Evolutionary conservation across 2,329 filamentous ascomycete genomes (phyloP).

Genomic region (Teratosphaeria zuluensis): DNA sequence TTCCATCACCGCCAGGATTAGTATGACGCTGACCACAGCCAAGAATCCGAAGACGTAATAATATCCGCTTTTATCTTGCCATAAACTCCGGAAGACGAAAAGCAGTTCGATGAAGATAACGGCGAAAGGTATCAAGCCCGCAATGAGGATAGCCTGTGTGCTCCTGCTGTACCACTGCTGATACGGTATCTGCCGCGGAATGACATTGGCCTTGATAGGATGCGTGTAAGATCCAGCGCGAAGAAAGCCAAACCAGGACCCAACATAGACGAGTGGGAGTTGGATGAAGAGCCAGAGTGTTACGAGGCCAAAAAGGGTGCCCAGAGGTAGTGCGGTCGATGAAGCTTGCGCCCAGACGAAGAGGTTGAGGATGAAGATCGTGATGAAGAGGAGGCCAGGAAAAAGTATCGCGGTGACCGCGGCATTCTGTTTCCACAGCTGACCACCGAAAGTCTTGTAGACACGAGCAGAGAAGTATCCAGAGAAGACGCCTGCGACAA

Average conservation of each 20-base stretch:
- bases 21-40: conserved; percentile 60
- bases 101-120: conserved; percentile 82
- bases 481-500: conserved; percentile 74
- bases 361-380: conserved; percentile 71
- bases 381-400: conserved; percentile 64
- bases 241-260: conserved; percentile 67
- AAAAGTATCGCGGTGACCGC: conserved; percentile 65
- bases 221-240: conserved; percentile 63
- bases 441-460: conserved; percentile 73
- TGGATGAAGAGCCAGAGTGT: conserved; percentile 78
- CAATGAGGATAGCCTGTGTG: conserved; percentile 55
- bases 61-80: conserved; percentile 84
- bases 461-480: conserved; percentile 79
- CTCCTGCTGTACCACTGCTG: conserved; percentile 67
- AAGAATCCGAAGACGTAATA: conserved; percentile 89
- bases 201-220: conserved; percentile 64
- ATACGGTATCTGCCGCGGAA: conserved; percentile 63
- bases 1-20: conserved; percentile 69
- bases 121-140: conserved; percentile 72
- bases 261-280: conserved; percentile 71
- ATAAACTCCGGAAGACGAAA: conserved; percentile 77
- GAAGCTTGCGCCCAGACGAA: conserved; percentile 88
- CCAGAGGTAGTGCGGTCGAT: conserved; percentile 76
- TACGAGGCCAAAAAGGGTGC: conserved; percentile 63
- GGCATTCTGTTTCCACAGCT: conserved; percentile 65